These are phyloP conservation scores for Byssoonygena ceratinophila DNA, from an alignment of 2,329 filamentous ascomycete genomes.

Conservation along the genomic window DNA sequence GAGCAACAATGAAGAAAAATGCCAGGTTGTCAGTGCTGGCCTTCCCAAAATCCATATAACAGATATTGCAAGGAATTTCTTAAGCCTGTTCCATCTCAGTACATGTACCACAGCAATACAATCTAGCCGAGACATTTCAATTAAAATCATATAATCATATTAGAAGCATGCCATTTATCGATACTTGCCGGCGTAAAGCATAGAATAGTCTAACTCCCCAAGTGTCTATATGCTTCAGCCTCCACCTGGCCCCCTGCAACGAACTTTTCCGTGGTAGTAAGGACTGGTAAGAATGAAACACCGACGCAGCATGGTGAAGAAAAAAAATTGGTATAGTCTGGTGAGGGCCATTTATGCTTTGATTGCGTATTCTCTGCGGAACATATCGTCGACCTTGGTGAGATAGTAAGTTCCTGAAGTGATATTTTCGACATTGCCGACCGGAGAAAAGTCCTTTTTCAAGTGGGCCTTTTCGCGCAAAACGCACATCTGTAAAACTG, in stretches of 20 bases:
- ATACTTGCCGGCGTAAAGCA: constrained; percentile 1
- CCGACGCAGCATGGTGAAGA: neutral
- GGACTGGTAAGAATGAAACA: neutral
- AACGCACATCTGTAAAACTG: constrained; percentile 54
- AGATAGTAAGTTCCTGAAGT: constrained; percentile 64
- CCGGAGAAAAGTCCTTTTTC: constrained; percentile 65
- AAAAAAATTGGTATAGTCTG: neutral
- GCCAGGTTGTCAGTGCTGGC: neutral
- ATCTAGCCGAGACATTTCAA: neutral
- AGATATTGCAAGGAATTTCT: neutral
- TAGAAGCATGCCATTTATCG: constrained; percentile 1
- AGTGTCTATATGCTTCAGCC: constrained; percentile 10
- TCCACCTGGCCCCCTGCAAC: neutral
- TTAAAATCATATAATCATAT: constrained; percentile 8
- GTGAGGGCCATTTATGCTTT: constrained; percentile 42
- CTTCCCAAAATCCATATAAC: neutral
- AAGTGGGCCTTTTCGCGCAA: constrained; percentile 74
- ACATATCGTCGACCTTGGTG: constrained; percentile 72
- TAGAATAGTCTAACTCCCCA: constrained; percentile 1
- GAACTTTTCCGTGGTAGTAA: neutral
- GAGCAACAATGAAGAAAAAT: neutral
- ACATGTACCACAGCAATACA: neutral
- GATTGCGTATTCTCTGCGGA: constrained; percentile 65
- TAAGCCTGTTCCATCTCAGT: neutral
- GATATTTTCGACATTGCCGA: constrained; percentile 56